These are phyloP conservation scores for Serendipita sp. DNA, from an alignment of 768 basidiomycete species.

Conservation along the genomic window DNA sequence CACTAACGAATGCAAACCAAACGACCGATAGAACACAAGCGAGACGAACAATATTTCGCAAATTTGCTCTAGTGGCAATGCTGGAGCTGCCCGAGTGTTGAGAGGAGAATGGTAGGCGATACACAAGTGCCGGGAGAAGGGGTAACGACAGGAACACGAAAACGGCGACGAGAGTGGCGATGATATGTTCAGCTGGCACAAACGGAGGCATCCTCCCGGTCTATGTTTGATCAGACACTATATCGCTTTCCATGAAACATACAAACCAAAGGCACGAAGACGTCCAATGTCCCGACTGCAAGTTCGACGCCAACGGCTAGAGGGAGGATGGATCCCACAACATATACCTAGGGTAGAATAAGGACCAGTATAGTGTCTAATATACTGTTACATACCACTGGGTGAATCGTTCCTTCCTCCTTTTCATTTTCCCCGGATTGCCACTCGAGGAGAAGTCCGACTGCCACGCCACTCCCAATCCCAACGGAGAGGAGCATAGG, in stretches of 20 bases:
- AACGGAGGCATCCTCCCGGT: constrained; percentile 63
- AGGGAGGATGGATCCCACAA: background rate
- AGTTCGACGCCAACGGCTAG: constrained; percentile 43
- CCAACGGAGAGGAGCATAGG: constrained; percentile 44
- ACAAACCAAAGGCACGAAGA: constrained; percentile 76
- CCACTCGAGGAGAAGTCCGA: background rate
- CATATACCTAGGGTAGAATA: background rate
- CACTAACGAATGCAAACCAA: constrained; percentile 1
- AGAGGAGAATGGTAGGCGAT: constrained; percentile 39
- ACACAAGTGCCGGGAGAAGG: constrained; percentile 50
- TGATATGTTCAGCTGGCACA: constrained; percentile 76
- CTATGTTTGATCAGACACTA: constrained; percentile 20
- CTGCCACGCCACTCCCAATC: background rate
- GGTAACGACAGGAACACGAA: constrained; percentile 44
- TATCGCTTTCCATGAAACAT: background rate
- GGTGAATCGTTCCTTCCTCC: background rate
- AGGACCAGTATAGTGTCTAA: background rate
- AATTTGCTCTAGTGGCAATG: constrained; percentile 10
- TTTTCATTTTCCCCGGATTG: no score
- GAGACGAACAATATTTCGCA: background rate
- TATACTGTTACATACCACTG: background rate
- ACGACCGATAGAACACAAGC: background rate
- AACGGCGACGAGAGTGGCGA: constrained; percentile 56
- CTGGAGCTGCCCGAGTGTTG: constrained; percentile 10
- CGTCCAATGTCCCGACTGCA: constrained; percentile 47